phyloP scores from a whole-genome alignment of 2,329 filamentous ascomycete genomes.

The Ophiostoma australiae region DNA sequence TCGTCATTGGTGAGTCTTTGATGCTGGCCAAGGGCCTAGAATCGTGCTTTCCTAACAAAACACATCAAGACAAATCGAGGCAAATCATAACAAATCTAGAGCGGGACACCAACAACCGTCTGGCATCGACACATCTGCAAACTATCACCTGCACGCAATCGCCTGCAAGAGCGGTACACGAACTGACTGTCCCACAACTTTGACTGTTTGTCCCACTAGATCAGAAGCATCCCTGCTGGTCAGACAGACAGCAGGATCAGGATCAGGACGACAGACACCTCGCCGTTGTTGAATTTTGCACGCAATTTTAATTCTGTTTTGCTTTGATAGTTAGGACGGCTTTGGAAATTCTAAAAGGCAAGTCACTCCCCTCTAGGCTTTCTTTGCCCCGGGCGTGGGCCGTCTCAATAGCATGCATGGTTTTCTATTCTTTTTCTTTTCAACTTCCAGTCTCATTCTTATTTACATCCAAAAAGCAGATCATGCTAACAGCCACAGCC shows the following conservation, averaged over 20 bases:
- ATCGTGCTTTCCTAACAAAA: background rate
- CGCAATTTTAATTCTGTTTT: background rate
- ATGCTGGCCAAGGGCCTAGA: background rate
- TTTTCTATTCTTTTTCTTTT: background rate
- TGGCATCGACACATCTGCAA: background rate
- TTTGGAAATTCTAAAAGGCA: background rate
- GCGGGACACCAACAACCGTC: background rate
- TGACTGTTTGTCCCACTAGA: constrained; percentile 4
- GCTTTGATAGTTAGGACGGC: too few species aligned
- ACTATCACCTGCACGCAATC: background rate
- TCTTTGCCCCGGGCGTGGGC: too few species aligned
- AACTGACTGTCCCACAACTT: constrained; percentile 4
- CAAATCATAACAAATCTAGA: background rate
- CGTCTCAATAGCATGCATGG: background rate
- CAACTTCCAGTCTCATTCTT: background rate
- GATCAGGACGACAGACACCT: background rate
- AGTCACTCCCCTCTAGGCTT: background rate
- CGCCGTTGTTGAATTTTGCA: background rate
- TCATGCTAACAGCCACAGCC: background rate
- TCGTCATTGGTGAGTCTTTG: background rate
- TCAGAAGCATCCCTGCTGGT: background rate
- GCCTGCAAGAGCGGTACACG: background rate
- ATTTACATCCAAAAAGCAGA: background rate
- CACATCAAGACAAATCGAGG: background rate
- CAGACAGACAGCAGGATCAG: background rate